A percentile compares a stretch with the other conserved stretches of the same genome.
Evolutionary conservation across 805 yeast species (phyloP).

Genomic region (Ogataea salicorniae): DNA sequence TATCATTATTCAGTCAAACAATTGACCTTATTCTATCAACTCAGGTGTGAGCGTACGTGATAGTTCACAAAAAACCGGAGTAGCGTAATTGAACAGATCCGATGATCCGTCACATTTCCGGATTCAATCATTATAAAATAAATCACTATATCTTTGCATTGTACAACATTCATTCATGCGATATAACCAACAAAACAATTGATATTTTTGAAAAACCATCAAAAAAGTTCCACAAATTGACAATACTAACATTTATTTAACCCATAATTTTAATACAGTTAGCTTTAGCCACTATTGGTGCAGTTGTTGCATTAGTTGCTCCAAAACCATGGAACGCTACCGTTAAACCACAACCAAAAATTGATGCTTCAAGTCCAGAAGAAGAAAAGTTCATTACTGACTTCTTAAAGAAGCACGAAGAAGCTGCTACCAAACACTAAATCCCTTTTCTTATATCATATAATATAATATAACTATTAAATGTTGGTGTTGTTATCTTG

Average conservation of each 20-base stretch:
- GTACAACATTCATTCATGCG: too few relatives aligned
- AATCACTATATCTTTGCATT: too few relatives aligned
- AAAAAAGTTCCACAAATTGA: neutral
- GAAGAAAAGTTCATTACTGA: conserved; percentile 84
- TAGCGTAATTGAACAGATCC: too few relatives aligned
- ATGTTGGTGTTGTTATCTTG: neutral
- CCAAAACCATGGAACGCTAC: conserved; percentile 74
- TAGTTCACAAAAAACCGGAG: too few relatives aligned
- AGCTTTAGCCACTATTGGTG: conserved; percentile 75
- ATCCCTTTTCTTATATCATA: neutral
- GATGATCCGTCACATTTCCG: too few relatives aligned
- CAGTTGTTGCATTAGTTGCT: conserved; percentile 54
- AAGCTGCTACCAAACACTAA: conserved; percentile 24
- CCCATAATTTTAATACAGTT: conserved; percentile 33
- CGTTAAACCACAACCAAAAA: conserved; percentile 55
- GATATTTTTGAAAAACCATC: neutral
- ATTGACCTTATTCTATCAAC: too few relatives aligned
- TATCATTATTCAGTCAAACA: too few relatives aligned
- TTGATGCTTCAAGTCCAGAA: conserved; percentile 76
- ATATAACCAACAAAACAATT: too few relatives aligned
- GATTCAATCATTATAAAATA: too few relatives aligned
- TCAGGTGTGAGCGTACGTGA: too few relatives aligned
- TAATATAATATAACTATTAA: neutral
- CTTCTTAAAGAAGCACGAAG: conserved; percentile 48
- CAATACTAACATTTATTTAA: neutral